Percentiles rank a stretch among this genome's conserved stretches.
phyloP scores from a whole-genome alignment of 352 stramenopile genomes.

The Peronospora farinosa region DNA sequence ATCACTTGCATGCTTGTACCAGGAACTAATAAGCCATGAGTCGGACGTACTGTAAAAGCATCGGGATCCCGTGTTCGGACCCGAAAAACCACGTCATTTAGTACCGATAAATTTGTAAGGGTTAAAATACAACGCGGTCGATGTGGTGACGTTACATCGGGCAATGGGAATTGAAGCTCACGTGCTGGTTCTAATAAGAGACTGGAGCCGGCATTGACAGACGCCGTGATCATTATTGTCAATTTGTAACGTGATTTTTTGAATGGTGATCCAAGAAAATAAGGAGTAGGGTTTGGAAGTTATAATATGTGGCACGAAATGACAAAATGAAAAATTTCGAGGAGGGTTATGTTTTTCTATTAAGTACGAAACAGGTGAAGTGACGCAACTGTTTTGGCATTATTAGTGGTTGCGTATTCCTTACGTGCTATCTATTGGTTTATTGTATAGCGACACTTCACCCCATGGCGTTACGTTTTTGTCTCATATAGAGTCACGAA shows the following conservation, averaged over 20 bases:
- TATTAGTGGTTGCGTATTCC: too few relatives aligned
- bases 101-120: constrained; percentile 61
- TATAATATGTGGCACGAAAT: too few relatives aligned
- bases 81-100: constrained; percentile 64
- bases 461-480: constrained; percentile 47
- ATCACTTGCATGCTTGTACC: constrained; percentile 30
- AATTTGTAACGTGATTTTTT: too few relatives aligned
- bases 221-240: constrained; percentile 55
- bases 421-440: too few relatives aligned
- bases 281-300: too few relatives aligned
- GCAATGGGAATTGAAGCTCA: constrained; percentile 42
- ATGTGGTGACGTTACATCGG: constrained; percentile 5
- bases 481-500: constrained; percentile 41
- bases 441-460: constrained; percentile 54
- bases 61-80: constrained; percentile 71
- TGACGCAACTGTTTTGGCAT: too few relatives aligned
- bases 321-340: too few relatives aligned
- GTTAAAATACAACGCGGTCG: constrained; percentile 28
- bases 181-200: constrained; percentile 63
- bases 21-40: constrained; percentile 49
- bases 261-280: too few relatives aligned
- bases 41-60: constrained; percentile 68
- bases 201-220: constrained; percentile 63
- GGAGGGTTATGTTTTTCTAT: too few relatives aligned
- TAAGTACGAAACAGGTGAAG: too few relatives aligned